A percentile compares a stretch with the other conserved stretches of the same genome.
These are phyloP conservation scores for Fusarium tanahbumbuense DNA, from an alignment of 2,329 filamentous ascomycete species.

Conservation along the genomic window DNA sequence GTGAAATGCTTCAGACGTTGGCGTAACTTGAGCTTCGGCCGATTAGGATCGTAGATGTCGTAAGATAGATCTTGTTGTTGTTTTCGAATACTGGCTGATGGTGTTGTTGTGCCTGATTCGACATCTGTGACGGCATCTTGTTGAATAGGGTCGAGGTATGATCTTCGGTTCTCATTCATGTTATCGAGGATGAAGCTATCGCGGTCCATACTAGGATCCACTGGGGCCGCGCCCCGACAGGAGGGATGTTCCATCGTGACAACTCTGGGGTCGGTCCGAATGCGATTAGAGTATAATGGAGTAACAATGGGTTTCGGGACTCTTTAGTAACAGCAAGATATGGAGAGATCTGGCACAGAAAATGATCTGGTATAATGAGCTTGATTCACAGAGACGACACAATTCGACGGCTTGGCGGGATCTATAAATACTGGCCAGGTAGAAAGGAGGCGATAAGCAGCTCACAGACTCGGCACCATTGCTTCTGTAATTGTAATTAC, in stretches of 20 bases:
- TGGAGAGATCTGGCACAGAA: not conserved
- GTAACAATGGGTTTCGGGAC: not conserved
- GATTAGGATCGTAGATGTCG: conserved; percentile 31
- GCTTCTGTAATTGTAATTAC: conserved; percentile 12
- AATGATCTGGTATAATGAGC: not conserved
- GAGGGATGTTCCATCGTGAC: not conserved
- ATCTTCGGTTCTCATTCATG: not conserved
- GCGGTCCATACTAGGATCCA: not conserved
- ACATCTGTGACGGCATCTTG: conserved; percentile 10
- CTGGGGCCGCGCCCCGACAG: not conserved
- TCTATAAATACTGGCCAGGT: conserved; percentile 9
- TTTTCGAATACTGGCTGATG: conserved; percentile 5
- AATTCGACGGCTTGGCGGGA: conserved; percentile 7
- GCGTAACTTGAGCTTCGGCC: conserved; percentile 53
- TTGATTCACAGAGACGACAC: not conserved
- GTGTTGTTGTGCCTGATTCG: conserved; percentile 22
- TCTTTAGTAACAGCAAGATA: not conserved
- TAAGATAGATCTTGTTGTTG: conserved; percentile 1
- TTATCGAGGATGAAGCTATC: conserved; percentile 21
- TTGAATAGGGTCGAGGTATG: not conserved
- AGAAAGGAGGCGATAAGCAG: conserved; percentile 9
- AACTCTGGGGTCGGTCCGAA: not conserved
- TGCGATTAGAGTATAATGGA: not conserved
- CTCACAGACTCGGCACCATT: conserved; percentile 2
- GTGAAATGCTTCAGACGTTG: conserved; percentile 68